These are phyloP conservation scores for Sporobolomyces phaffii DNA, from an alignment of 768 basidiomycete genomes.

Conservation along the genomic window DNA sequence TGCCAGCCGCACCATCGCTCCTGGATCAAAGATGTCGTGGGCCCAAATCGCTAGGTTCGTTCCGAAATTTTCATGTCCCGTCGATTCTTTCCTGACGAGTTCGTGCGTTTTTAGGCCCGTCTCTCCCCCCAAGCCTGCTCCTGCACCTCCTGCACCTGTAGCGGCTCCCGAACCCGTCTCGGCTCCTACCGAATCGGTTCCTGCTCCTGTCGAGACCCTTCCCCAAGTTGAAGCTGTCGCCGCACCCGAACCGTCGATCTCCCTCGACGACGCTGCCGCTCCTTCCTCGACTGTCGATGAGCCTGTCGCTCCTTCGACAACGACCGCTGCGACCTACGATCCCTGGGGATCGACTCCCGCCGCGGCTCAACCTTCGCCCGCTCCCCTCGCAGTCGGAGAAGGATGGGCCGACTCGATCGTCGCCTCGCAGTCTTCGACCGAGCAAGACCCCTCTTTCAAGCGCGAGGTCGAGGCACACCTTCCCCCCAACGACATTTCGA, in stretches of 20 bases:
- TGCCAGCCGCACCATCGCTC: conserved; percentile 25
- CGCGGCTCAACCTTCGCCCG: conserved; percentile 25
- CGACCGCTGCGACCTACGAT: conserved; percentile 30
- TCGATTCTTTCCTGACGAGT: too few species aligned
- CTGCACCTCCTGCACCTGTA: conserved; percentile 17
- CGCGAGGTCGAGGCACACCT: conserved; percentile 36
- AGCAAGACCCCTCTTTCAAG: conserved; percentile 25
- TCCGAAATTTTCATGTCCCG: too few species aligned
- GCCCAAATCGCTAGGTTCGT: conserved; percentile 29
- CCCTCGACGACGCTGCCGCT: conserved; percentile 20
- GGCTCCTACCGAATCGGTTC: background rate
- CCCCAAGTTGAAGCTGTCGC: conserved; percentile 9
- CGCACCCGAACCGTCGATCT: conserved; percentile 26
- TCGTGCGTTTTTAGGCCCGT: conserved; percentile 29
- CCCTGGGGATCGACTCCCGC: conserved; percentile 40
- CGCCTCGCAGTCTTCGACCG: conserved; percentile 16
- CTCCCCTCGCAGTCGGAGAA: conserved; percentile 39
- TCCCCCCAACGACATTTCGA: conserved; percentile 37
- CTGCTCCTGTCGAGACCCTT: conserved; percentile 4
- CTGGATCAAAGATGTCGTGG: conserved; percentile 37
- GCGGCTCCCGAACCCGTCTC: conserved; percentile 1
- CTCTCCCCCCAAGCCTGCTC: conserved; percentile 26
- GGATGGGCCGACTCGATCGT: conserved; percentile 42
- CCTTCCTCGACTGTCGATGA: conserved; percentile 2
- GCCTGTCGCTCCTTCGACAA: conserved; percentile 22